These are phyloP conservation scores for Calendula officinalis DNA, from an alignment of 129 eudicot species.

Conservation along the genomic window DNA sequence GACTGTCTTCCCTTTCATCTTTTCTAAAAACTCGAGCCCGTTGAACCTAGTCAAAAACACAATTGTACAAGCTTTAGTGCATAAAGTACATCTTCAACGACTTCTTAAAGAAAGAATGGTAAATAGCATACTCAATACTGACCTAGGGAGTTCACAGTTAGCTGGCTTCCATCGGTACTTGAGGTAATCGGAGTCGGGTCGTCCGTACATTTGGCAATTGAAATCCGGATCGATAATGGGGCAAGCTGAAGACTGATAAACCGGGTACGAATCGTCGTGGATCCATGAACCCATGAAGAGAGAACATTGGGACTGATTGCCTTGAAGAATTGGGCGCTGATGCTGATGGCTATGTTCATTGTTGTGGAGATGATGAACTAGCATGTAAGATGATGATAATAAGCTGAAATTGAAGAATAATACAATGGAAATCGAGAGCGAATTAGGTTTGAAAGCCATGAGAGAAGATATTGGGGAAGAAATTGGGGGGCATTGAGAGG, in stretches of 20 bases:
- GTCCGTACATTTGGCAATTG: conserved; percentile 76
- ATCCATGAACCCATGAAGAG: conserved; percentile 78
- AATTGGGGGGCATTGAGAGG: conserved; percentile 21
- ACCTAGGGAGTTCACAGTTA: conserved; percentile 86
- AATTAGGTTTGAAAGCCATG: conserved; percentile 36
- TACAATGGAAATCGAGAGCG: background rate
- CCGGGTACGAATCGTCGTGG: conserved; percentile 61
- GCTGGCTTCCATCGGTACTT: conserved; percentile 84
- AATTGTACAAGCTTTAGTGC: conserved; percentile 15
- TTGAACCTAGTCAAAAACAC: conserved; percentile 52
- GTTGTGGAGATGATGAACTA: conserved; percentile 36
- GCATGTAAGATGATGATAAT: conserved; percentile 39
- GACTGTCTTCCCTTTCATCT: conserved; percentile 69
- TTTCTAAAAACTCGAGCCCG: conserved; percentile 63
- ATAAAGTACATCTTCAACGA: conserved; percentile 3
- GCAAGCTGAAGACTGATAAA: conserved; percentile 56
- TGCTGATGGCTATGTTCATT: conserved; percentile 44
- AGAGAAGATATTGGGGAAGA: conserved; percentile 16
- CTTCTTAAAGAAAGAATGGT: background rate
- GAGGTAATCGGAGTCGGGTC: conserved; percentile 88
- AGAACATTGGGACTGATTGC: conserved; percentile 56
- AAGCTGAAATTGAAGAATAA: conserved; percentile 15
- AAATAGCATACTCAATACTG: background rate
- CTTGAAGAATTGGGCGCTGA: conserved; percentile 45
- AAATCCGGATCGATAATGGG: conserved; percentile 72